A percentile compares a stretch with the other conserved stretches of the same genome.
Evolutionary conservation across 164 flowering plant genomes (phyloP).

Genomic region (grape (Vitis vinifera)): ASM3070453v1 NC_081822.1:5736501-5737000

Average conservation of each 20-base stretch:
- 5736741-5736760: conserved; percentile 70
- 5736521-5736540: neutral
- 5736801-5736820: conserved; percentile 20
- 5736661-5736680: conserved; percentile 81
- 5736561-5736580: neutral
- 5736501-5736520: too few species aligned
- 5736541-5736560: neutral
- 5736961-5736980: neutral
- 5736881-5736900: conserved; percentile 97
- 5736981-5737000: neutral
- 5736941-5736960: neutral
- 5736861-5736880: conserved; percentile 71
- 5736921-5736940: neutral
- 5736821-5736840: conserved; percentile 29
- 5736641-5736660: conserved; percentile 98
- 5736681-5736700: conserved; percentile 76
- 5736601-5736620: neutral
- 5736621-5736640: conserved; percentile 83
- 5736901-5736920: conserved; percentile 33
- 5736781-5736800: conserved; percentile 36
- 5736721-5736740: conserved; percentile 79
- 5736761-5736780: conserved; percentile 74
- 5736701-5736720: conserved; percentile 94
- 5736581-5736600: neutral
- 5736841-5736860: conserved; percentile 17